phyloP scores from a whole-genome alignment of 2,329 filamentous ascomycete species.

The Cladosporium phlei region DNA sequence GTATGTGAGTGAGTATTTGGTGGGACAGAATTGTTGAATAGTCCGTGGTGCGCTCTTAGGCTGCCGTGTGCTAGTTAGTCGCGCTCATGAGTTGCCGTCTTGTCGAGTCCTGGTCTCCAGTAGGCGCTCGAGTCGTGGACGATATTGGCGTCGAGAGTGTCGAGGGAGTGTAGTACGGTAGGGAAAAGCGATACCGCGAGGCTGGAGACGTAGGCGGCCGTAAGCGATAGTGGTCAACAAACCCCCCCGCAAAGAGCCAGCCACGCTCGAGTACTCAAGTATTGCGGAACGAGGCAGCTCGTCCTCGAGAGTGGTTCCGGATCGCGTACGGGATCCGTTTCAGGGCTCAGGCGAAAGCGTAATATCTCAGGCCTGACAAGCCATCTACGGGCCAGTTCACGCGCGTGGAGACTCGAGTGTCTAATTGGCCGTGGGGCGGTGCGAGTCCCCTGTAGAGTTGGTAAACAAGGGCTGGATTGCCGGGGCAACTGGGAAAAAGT shows the following conservation, averaged over 20 bases:
- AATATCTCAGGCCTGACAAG: conserved; percentile 3
- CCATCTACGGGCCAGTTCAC: conserved; percentile 9
- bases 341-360: conserved; percentile 6
- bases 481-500: conserved; percentile 8
- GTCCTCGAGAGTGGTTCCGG: conserved; percentile 6
- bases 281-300: conserved; percentile 11
- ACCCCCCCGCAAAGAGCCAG: conserved; percentile 11
- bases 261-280: conserved; percentile 6
- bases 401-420: neutral
- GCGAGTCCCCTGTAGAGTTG: conserved; percentile 1
- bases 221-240: conserved; percentile 11
- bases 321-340: conserved; percentile 10
- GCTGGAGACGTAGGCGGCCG: conserved; percentile 11
- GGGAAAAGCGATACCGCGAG: conserved; percentile 11
- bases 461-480: neutral
- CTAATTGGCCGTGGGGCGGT: conserved; percentile 11
- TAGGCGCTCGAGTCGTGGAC: conserved; percentile 3
- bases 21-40: neutral
- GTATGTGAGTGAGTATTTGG: neutral
- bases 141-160: neutral
- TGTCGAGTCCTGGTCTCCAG: neutral
- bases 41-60: neutral
- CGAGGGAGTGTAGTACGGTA: neutral
- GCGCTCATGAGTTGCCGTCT: neutral
- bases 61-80: neutral